These are phyloP conservation scores for Capsicum baccatum DNA, from an alignment of 257 asterid genomes.

Conservation along the genomic window DNA sequence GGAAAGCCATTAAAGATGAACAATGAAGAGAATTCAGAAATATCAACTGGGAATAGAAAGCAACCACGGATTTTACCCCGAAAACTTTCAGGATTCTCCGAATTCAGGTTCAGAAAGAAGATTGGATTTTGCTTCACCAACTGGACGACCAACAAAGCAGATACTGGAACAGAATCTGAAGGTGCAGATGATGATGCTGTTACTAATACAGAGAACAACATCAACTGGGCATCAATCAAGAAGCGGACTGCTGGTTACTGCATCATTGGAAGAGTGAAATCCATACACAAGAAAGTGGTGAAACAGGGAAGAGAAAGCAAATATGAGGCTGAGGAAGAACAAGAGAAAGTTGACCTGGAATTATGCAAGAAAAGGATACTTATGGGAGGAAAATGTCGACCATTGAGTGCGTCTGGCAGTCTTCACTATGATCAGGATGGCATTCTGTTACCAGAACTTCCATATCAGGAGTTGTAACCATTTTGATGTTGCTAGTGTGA, in stretches of 20 bases:
- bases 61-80: neutral
- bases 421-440: constrained; percentile 67
- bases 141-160: constrained; percentile 32
- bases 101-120: constrained; percentile 32
- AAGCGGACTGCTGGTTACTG: constrained; percentile 4
- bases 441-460: constrained; percentile 52
- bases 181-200: neutral
- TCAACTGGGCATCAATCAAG: neutral
- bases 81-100: constrained; percentile 35
- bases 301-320: neutral
- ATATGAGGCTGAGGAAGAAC: constrained; percentile 6
- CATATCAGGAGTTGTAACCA: constrained; percentile 18
- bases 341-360: constrained; percentile 39
- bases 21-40: neutral
- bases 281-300: neutral
- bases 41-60: neutral
- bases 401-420: constrained; percentile 54
- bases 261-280: constrained; percentile 4
- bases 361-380: constrained; percentile 78
- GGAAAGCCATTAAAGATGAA: neutral
- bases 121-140: constrained; percentile 34
- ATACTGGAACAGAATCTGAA: neutral
- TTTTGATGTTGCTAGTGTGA: neutral
- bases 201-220: neutral
- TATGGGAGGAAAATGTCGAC: constrained; percentile 71